phyloP scores from a whole-genome alignment of 306 rosid genomes.

The Prosopis cineraria region DNA sequence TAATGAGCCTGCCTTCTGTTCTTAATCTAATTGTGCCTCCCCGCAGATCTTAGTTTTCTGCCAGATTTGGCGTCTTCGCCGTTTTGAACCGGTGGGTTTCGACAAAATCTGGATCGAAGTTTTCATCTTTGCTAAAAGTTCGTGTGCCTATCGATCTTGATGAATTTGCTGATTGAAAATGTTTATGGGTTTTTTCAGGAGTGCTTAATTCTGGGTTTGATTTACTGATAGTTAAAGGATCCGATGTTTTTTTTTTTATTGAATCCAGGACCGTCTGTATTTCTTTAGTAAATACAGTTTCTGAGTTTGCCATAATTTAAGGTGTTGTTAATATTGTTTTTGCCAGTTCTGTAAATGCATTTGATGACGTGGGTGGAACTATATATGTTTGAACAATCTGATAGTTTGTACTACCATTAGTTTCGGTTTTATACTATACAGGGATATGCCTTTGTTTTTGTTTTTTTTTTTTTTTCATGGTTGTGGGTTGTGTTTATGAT shows the following conservation, averaged over 20 bases:
- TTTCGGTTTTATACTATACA: conserved; percentile 34
- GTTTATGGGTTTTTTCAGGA: conserved; percentile 53
- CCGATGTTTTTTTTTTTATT: conserved; percentile 59
- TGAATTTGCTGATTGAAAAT: conserved; percentile 38
- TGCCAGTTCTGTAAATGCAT: conserved; percentile 43
- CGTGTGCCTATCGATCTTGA: conserved; percentile 57
- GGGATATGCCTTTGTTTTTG: conserved; percentile 30
- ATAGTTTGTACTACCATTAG: conserved; percentile 35
- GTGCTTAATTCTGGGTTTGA: conserved; percentile 51
- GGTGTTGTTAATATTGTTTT: conserved; percentile 52
- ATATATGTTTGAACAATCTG: conserved; percentile 31
- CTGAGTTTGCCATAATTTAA: conserved; percentile 44
- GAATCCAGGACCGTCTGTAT: conserved; percentile 57
- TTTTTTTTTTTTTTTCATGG: neutral
- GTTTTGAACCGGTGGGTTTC: conserved; percentile 68
- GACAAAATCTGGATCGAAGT: conserved; percentile 56
- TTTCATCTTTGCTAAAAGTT: conserved; percentile 49
- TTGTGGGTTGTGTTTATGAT: conserved; percentile 28
- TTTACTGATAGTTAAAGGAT: conserved; percentile 81
- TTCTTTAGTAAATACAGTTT: conserved; percentile 55
- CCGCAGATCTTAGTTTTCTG: conserved; percentile 73
- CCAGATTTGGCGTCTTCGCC: conserved; percentile 73
- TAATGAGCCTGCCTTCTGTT: conserved; percentile 75
- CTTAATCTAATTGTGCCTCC: conserved; percentile 80
- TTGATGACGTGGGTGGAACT: conserved; percentile 37